Evolutionary conservation across 169 alveolate species (phyloP), one percentile per base, ranked within the genome.

Genomic region (Neospora caninum): DNA sequence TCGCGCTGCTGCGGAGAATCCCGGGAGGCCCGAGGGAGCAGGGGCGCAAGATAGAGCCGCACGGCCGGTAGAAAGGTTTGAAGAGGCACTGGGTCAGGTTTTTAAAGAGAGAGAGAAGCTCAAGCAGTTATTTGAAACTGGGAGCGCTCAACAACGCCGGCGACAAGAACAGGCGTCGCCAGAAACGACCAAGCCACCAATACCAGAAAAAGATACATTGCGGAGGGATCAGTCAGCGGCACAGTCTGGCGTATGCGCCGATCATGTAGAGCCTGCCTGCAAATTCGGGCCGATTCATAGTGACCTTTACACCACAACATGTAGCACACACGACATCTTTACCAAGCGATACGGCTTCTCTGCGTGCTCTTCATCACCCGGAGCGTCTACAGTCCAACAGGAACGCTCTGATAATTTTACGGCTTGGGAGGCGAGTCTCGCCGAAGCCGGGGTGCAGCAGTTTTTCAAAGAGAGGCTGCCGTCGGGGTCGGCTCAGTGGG

Each of bases 401-500:
- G 89, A 43, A 25, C 4, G 67, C 67, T 20, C 41, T 45, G 89
- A 41, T 4, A n/a, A 4, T n/a, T 31, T 42, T 31, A 49, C 16
- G 41, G 9, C 34, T 0, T 82, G 89, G 89, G 38, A 41, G 7
- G 69, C 0, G 31, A 20, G 89, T 1, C 41, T 82, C 18, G 27
- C 39, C 31, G 67, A 82, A 22, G 69, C 38, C 42, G 89, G 89
- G 34, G 7, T 82, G 20, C 38, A 82, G 38, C 34, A 82, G 22
- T 82, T 82, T 36, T 82, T 82, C 38, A 18, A 39, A 31, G 70
- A 25, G 34, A 9, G 27, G 4, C 7, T 82, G 54, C 89, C 89
- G 13, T 9, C 89, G 25, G 89, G 89, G 13, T 82, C 67, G 34
- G 45, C 27, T 36, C 96, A 94, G 78, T 80, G 93, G 94, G 95